Evolutionary conservation across 371 early-diverging fungal genomes (phyloP), one percentile per base, ranked within the genome.

Genomic region (Basidiobolus meristosporus): DNA sequence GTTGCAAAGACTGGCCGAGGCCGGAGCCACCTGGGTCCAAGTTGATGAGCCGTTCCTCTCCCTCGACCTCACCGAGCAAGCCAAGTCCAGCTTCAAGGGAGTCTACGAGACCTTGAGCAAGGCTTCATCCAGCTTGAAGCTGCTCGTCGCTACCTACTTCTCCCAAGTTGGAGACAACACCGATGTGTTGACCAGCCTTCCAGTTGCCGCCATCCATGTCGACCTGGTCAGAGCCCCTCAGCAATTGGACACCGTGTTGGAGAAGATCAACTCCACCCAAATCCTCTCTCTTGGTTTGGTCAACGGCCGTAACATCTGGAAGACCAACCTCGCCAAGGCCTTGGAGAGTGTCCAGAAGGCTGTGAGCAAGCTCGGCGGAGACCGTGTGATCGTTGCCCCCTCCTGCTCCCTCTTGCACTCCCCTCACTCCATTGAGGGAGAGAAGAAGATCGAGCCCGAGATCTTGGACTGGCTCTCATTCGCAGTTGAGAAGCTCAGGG

Each of bases 281-380:
- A 9, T 19, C 31, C 63, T 92, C 34, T 90, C 91, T 17, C 68
- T 86, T 40, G 93, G 95, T 57, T 65, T 91, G 35, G 65, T 90
- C 48, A 73, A 91, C 59, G 96, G 96, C 38, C 84, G 96, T 53
- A 93, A 95, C 73, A 76, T 95, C 60, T 95, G 96, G 96, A 89
- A 85, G 68, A 65, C 80, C 50, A 78, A 91, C 66, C 58, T 90
- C 36, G 65, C 56, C 49, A 58, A 63, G 42, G 81, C 85, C 44
- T 65, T 90, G 31, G 60, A 57, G 22, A 48, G 69, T 26, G 83
- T 73, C 46, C 48, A 70, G 45, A 62, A 70, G 54, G 81, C 82
- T 40, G 69, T 83, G 29, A 44, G 40, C 28, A 70, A 53, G 48
- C 59, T 74, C 33, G 87, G 70, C 43, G 45, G 66, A 40, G 77